phyloP scores from a whole-genome alignment of 306 rosid species.

The Sophora flavescens region DNA sequence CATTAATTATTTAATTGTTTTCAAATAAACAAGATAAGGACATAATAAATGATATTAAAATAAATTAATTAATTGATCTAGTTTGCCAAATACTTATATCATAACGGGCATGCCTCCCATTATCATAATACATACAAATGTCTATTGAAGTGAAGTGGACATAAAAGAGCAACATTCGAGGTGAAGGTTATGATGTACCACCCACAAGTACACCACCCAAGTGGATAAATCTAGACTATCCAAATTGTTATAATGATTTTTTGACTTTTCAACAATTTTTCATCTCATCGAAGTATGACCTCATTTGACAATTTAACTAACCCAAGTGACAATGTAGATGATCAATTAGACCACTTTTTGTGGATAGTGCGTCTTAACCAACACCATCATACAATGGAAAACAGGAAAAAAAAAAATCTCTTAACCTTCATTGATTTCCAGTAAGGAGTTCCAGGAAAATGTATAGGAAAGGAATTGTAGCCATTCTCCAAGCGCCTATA shows the following conservation, averaged over 20 bases:
- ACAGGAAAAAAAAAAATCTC: neutral
- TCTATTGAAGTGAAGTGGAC: neutral
- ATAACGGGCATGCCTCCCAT: neutral
- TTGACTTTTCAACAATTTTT: too few species aligned
- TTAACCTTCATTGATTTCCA: conserved; percentile 79
- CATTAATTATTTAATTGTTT: neutral
- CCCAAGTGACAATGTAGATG: too few species aligned
- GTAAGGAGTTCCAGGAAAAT: conserved; percentile 79
- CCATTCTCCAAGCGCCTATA: conserved; percentile 80
- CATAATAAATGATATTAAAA: neutral
- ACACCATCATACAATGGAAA: too few species aligned
- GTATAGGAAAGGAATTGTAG: conserved; percentile 82
- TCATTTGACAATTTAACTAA: too few species aligned
- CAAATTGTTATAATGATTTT: too few species aligned
- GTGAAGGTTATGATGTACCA: too few species aligned
- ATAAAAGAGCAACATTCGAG: neutral
- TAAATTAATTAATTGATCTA: neutral
- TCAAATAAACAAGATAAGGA: neutral
- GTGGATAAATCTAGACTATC: too few species aligned
- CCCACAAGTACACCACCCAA: too few species aligned
- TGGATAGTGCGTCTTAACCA: too few species aligned
- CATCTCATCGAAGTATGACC: too few species aligned
- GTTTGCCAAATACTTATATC: neutral
- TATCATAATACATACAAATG: neutral
- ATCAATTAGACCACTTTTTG: too few species aligned